phyloP scores from a whole-genome alignment of 192 early-diverging fungal species.

The Spizellomyces punctatus region DNA sequence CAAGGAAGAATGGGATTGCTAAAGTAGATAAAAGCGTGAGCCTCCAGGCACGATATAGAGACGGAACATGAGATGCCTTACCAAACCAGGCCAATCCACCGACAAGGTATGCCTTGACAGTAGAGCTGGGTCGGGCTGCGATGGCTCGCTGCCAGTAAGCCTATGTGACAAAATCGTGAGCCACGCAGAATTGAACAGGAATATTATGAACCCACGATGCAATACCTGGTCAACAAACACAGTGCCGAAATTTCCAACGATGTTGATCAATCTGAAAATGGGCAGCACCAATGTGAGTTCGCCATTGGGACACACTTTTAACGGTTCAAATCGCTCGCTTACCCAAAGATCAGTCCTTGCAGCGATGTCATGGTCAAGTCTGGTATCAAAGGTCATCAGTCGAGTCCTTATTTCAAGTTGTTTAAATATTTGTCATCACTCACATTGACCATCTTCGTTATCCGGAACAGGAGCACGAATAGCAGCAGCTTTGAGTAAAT shows the following conservation, averaged over 20 bases:
- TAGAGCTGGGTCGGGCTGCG: slow-evolving; percentile 65
- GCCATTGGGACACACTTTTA: too few species aligned
- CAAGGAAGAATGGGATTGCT: slow-evolving; percentile 72
- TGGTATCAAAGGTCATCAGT: too few species aligned
- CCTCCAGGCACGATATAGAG: too few species aligned
- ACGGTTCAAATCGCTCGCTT: too few species aligned
- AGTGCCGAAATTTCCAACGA: slow-evolving; percentile 79
- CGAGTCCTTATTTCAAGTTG: too few species aligned
- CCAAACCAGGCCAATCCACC: slow-evolving; percentile 77
- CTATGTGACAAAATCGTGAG: slow-evolving; percentile 54
- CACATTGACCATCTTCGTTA: slow-evolving; percentile 58
- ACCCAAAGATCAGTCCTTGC: slow-evolving; percentile 36
- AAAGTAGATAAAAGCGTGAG: too few species aligned
- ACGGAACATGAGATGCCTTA: too few species aligned
- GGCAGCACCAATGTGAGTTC: slow-evolving; percentile 11
- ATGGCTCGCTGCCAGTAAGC: slow-evolving; percentile 78
- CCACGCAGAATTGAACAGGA: not conserved
- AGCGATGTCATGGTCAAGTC: slow-evolving; percentile 66
- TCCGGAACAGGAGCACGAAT: slow-evolving; percentile 53
- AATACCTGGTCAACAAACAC: slow-evolving; percentile 36
- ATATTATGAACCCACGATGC: not conserved
- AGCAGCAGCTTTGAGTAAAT: slow-evolving; percentile 59
- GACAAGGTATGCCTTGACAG: slow-evolving; percentile 70
- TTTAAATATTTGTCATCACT: too few species aligned
- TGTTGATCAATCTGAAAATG: slow-evolving; percentile 75